Base-by-base conservation (phyloP, 1,139 yeast genomes). In the Geotrichum candidum region DNA sequence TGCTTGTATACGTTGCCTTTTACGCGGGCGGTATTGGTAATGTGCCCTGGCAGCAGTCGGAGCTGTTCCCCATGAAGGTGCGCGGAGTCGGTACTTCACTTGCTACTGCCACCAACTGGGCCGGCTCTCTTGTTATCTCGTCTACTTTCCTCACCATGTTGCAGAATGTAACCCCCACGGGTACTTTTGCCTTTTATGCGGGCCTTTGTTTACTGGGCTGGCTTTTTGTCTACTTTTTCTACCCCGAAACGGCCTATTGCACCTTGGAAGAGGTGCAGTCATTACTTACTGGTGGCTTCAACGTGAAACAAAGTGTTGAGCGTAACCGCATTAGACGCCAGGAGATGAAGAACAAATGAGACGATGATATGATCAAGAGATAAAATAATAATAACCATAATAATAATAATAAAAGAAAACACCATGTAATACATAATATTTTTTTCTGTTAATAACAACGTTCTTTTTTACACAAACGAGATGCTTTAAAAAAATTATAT, bases 31-130 rank as follows among this genome's bases (percentile, higher is more conserved):
- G 98, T 68, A 89, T 91, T 68, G 99, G 99, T 75, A 90, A 92
- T 73, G 92, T 90, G 64, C 98, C 99, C 58, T 92, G 99, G 99
- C 96, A 94, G 70, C 98, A 96, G 72, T 89, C 94, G 60, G 99
- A 92, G 76, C 78, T 91, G 69, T 90, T 92, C 78, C 94, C 97
- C 33, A 96, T 91, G 79, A 84, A 85, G 67, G 97, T 92, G 51
- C 84, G 99, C 73, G 95, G 97, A 61, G 82, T 90, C 54, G 99
- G 98, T 63, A 87, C 91, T 1, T 88, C 96, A 68, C 87, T 84
- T 69, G 92, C 97, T 2, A 89, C 97, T n/a, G 90, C 92, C 35
- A 86, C 94, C 54, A 94, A 94, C 78, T 94, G 99, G 99, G 85
- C 91, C 15, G 98, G 98, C 59, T 90, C 97, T 35, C 79, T 94